Base-by-base conservation (phyloP, 768 basidiomycete genomes). In the Pluteus cervinus region DNA sequence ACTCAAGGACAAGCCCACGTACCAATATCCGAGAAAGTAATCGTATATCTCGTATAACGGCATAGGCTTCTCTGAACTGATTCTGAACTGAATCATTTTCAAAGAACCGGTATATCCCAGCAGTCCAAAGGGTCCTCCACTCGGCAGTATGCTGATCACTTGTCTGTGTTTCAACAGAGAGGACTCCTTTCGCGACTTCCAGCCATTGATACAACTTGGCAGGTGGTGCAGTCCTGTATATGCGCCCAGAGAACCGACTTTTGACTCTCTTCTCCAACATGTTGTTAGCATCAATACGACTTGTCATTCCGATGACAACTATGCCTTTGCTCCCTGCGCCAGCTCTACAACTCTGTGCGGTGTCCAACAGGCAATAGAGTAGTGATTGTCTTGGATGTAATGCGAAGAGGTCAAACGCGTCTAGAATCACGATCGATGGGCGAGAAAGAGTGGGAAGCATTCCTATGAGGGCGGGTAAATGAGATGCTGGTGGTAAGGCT, bases 181-280 rank as follows among this genome's bases (percentile, higher is more conserved):
- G 75, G 52, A 1, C 50, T 52, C 43, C 63, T 68, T n/a, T n/a
- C 31, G 75, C 65, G n/a, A 79, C 55, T 6, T 51, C 55, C 9
- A 75, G 53, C 69, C 81, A 85, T 12, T 60, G 60, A 3, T 63
- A 57, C 1, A 79, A 42, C 7, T 61, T 63, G 4, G 62, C 51
- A 2, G 81, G 78, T 10, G 85, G 75, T 0, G 78, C 72, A 5
- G 88, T 81, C 32, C 88, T 76, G 39, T 93, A 69, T 50, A 90
- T 86, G 39, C 96, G 72, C 22, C 92, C 90, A 2, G 93, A 97
- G 62, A 98, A 99, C 3, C 96, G 78, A 46, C 91, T 96, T 61
- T 98, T 96, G 34, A 99, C 96, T 29, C 96, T 74, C 57, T 99
- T 99, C 57, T 99, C 96, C 12, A 99, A 68, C 2, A 86, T 61